Evolutionary conservation across 768 basidiomycete genomes (phyloP), one percentile per base, ranked within the genome.

Genomic region (Termitomyces sp.): DNA sequence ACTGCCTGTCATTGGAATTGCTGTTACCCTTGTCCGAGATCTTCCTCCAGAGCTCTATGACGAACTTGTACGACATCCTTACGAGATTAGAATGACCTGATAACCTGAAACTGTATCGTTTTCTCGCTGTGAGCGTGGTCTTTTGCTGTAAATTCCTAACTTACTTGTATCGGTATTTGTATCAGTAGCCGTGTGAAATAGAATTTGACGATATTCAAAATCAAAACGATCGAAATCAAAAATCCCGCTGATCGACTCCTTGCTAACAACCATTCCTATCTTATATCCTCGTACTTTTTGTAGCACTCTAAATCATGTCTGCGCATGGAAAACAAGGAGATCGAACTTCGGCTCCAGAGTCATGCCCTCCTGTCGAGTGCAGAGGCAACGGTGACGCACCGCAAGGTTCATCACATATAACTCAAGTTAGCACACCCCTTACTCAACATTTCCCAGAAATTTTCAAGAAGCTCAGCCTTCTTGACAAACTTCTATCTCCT

Each of bases 11-110:
- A 90, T 98, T 57, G 93, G 92, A 2, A 93, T 98, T 67, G 93
- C 95, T 1, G 93, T 98, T 16, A 94, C 94, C 0, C 86, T 98
- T 44, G 94, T 98, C 28, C 87, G 94, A 59, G 95, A 98, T 67
- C 81, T 98, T 12, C 94, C 94, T 1, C 67, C 89, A 42, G 91
- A 91, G 28, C 78, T 96, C 5, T 97, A 96, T 67, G 91, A 93
- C 51, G 92, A 93, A 72, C 84, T 96, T 28, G 92, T 93, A 59
- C 84, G 86, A 64, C 94, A 97, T 75, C 93, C 94, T 7, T 96
- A 87, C 66, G 88, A 90, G 69, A 71, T 81, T 33, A 68, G 63
- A 64, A 59, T 66, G 46, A 58, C 67, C 32, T 69, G 58, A 63
- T 66, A 55, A 63, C 7, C 38, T 33, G 16, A n/a, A 57, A 24